Evolutionary conservation across 2,329 filamentous ascomycete genomes (phyloP), one percentile per base, ranked within the genome.

Genomic region (Aspergillus caelatus): DNA sequence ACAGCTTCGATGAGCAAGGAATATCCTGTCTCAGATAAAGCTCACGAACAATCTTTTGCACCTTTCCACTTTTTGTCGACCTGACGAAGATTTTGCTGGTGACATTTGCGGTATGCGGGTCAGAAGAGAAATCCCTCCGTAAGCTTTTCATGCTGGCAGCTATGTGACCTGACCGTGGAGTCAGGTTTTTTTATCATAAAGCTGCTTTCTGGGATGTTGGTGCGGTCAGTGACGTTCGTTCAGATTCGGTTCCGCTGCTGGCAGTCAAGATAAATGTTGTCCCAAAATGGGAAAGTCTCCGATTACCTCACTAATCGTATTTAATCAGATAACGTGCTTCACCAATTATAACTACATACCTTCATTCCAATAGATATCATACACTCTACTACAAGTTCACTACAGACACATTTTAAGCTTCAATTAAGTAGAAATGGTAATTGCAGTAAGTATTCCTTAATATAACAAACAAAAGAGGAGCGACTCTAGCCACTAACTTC

Each of bases 41-140:
- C 83, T 99, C 95, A 73, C 94, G 89, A 69, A 99, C 95, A 74
- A 99, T 96, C 85, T 99, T 99, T 79, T 98, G 95, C 64, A 98
- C 94, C 82, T 97, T 97, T 79, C 95, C 95, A 79, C 89, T 95
- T 80, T 92, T 94, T 55, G 94, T 96, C 30, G 95, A 97, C 65
- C 95, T 88, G 67, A 99, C 92, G 76, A 96, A 99, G 72, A 96
- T 89, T 82, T 98, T 99, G 86, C 91, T 97, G 36, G 93, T 94
- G 68, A 98, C 90, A 75, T 91, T 96, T 54, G 89, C 84, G 34
- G 89, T 85, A 61, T 82, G 79, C 6, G 83, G 81, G 65, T 87
- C 85, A 19, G 82, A 79, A 57, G 81, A 72, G 75, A 82, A 60
- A 81, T 86, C 72, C 65, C 87, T 82, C 74, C 89, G 88, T 62